These are phyloP conservation scores for Ophiostoma piceae DNA, from an alignment of 2,329 filamentous ascomycete genomes.

Conservation along the genomic window DNA sequence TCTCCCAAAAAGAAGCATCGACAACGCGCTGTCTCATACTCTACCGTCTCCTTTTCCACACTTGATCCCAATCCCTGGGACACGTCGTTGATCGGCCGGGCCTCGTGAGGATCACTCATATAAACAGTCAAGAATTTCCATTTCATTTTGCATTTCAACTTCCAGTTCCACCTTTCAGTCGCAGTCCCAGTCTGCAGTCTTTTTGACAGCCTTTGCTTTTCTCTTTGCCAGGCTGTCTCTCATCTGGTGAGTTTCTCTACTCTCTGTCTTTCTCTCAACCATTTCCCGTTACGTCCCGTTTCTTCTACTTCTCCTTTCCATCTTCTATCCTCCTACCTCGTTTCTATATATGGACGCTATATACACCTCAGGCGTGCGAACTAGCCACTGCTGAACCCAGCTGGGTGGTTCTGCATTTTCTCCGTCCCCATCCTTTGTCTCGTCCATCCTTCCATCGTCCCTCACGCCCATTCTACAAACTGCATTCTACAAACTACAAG, in stretches of 20 bases:
- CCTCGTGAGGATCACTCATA: background rate
- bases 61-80: background rate
- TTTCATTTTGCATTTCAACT: background rate
- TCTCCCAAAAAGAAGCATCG: no score
- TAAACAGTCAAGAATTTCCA: background rate
- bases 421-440: slow-evolving; percentile 2
- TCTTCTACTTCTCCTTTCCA: background rate
- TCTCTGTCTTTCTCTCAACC: background rate
- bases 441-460: background rate
- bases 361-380: background rate
- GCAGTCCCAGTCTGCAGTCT: background rate
- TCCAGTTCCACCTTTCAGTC: background rate
- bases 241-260: background rate
- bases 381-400: background rate
- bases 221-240: background rate
- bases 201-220: background rate
- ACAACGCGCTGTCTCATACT: background rate
- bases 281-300: background rate
- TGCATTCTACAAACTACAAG: background rate
- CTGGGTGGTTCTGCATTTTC: slow-evolving; percentile 2
- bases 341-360: background rate
- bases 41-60: background rate
- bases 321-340: background rate
- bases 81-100: background rate
- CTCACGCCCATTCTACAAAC: background rate